Conservation (phyloP, 345 rosid genomes). For the Euclidium syriacum region DNA sequence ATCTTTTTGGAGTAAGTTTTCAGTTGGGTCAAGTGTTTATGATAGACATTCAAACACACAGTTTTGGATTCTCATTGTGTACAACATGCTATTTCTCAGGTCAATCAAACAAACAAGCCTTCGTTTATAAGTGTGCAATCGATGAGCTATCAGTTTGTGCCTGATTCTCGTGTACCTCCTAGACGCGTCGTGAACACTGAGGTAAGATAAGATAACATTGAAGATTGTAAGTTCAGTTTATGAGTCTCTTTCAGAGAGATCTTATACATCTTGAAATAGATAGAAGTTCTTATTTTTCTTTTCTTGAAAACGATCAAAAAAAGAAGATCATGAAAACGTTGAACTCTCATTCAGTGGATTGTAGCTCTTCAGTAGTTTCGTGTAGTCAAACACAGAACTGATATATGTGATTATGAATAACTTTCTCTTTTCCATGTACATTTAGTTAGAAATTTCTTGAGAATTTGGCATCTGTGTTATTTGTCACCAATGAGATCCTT, state of each 20-base stretch:
- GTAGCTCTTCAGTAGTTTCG: not conserved
- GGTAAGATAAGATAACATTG: conserved; percentile 13
- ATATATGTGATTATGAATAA: not conserved
- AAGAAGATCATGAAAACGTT: not conserved
- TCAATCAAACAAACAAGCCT: conserved; percentile 8
- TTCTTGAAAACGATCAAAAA: no score
- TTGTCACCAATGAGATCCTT: not conserved
- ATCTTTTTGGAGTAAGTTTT: conserved; percentile 19
- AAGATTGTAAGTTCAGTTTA: not conserved
- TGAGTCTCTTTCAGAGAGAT: not conserved
- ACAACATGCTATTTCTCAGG: conserved; percentile 8
- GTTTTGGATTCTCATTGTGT: conserved; percentile 2
- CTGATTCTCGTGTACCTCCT: conserved; percentile 19
- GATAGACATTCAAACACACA: not conserved
- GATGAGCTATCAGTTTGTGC: conserved; percentile 25
- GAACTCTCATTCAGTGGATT: not conserved
- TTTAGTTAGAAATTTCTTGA: not conserved
- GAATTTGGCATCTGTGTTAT: not conserved
- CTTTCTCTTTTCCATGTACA: not conserved
- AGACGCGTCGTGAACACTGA: conserved; percentile 3
- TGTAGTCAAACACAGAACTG: not conserved
- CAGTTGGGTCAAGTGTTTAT: not conserved
- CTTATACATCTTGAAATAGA: not conserved
- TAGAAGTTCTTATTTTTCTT: no score
- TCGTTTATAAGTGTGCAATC: conserved; percentile 13